Evolutionary conservation across 768 basidiomycete genomes (phyloP).

Genomic region (Russula sp.): DNA sequence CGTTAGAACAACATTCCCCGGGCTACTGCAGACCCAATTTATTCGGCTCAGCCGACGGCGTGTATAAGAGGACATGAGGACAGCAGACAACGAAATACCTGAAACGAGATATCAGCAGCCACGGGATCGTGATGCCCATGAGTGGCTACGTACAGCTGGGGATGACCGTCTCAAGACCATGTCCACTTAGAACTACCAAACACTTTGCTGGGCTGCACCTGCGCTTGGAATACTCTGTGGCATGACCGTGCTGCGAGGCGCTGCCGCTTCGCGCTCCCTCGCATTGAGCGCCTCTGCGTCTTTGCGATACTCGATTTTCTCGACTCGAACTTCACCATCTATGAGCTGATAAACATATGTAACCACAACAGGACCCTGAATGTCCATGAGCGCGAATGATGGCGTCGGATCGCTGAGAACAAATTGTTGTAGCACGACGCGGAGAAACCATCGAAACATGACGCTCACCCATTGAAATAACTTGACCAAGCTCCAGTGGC

Average conservation of each 20-base stretch:
- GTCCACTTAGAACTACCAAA: slow-evolving; percentile 25
- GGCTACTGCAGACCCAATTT: neutral
- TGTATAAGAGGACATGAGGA: neutral
- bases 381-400: slow-evolving; percentile 95
- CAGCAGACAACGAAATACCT: neutral
- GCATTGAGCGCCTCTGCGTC: slow-evolving; percentile 39
- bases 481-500: slow-evolving; percentile 95
- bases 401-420: slow-evolving; percentile 70
- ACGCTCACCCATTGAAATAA: slow-evolving; percentile 51
- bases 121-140: neutral
- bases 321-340: slow-evolving; percentile 88
- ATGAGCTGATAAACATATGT: slow-evolving; percentile 96
- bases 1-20: neutral
- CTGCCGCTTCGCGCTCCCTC: slow-evolving; percentile 27
- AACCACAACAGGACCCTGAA: slow-evolving; percentile 94
- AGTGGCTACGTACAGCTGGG: neutral
- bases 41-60: neutral
- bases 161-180: neutral
- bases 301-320: slow-evolving; percentile 82
- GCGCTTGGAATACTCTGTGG: slow-evolving; percentile 46
- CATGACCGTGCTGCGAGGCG: slow-evolving; percentile 37
- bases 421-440: neutral
- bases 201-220: slow-evolving; percentile 29
- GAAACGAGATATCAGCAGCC: neutral
- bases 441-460: neutral